These are phyloP conservation scores for Cercospora janseana DNA, from an alignment of 2,329 filamentous ascomycete genomes.

Conservation along the genomic window DNA sequence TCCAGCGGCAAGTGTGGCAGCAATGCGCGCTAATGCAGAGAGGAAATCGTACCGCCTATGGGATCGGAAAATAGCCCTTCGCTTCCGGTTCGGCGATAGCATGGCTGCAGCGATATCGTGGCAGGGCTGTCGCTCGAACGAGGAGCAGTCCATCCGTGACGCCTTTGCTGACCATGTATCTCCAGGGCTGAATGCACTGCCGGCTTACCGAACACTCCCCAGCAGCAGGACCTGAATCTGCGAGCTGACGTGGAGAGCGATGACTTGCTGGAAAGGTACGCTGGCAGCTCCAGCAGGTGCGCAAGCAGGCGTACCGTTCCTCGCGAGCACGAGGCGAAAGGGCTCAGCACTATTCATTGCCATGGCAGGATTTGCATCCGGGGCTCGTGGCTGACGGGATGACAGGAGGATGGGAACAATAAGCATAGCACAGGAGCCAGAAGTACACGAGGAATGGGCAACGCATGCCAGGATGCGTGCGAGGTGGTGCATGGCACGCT, in stretches of 20 bases:
- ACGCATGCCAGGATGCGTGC: conserved; percentile 6
- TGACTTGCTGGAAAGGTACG: conserved; percentile 3
- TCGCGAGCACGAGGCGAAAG: conserved; percentile 2
- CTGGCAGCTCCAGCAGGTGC: conserved; percentile 2
- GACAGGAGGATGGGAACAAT: conserved; percentile 10
- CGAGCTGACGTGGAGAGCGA: conserved; percentile 14
- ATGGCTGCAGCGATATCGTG: conserved; percentile 4
- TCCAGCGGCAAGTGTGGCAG: conserved; percentile 11
- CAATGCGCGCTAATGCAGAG: conserved; percentile 18
- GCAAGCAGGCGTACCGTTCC: conserved; percentile 3
- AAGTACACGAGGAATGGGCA: conserved; percentile 1
- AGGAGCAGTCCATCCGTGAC: neutral
- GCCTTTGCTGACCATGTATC: conserved; percentile 9
- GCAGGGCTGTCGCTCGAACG: conserved; percentile 11
- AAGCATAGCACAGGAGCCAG: conserved; percentile 5
- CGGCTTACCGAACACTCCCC: conserved; percentile 3
- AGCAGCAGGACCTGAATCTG: conserved; percentile 1
- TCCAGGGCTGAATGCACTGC: conserved; percentile 11
- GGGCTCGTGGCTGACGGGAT: conserved; percentile 1
- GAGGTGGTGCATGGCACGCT: conserved; percentile 8
- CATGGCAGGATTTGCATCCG: neutral
- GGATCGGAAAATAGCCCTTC: conserved; percentile 16
- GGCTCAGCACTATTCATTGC: neutral
- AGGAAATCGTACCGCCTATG: conserved; percentile 7
- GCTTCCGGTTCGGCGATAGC: conserved; percentile 2